phyloP scores from a whole-genome alignment of 371 early-diverging fungal genomes.

The Haplosporangium sp. region DNA sequence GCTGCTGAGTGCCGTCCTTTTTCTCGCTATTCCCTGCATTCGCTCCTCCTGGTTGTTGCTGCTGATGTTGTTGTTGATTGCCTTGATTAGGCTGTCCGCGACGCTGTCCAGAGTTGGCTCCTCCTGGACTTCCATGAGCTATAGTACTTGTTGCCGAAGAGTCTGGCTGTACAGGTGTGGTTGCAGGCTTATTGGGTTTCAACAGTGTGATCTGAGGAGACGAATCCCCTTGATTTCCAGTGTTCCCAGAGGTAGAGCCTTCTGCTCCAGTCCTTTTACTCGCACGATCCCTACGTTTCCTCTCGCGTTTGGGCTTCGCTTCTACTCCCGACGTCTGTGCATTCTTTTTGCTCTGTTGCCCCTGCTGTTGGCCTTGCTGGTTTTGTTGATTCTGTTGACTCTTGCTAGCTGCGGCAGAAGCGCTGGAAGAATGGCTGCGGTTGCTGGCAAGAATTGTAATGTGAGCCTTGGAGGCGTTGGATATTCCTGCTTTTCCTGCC shows the following conservation, averaged over 20 bases:
- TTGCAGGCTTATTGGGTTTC: constrained; percentile 25
- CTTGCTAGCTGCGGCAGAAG: constrained; percentile 12
- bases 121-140: constrained; percentile 14
- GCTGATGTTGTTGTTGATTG: constrained; percentile 10
- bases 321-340: neutral
- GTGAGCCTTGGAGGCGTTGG: constrained; percentile 30
- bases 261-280: constrained; percentile 20
- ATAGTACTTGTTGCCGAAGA: neutral
- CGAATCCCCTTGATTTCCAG: constrained; percentile 8
- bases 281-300: constrained; percentile 33
- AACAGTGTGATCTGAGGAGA: constrained; percentile 29
- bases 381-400: constrained; percentile 12
- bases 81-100: constrained; percentile 38
- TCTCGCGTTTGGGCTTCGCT: constrained; percentile 34
- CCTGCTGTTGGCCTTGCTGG: constrained; percentile 13
- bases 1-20: constrained; percentile 14
- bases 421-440: constrained; percentile 6
- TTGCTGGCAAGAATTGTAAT: constrained; percentile 41
- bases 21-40: constrained; percentile 1
- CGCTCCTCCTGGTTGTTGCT: constrained; percentile 8
- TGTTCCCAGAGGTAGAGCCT: constrained; percentile 22
- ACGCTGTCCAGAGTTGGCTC: constrained; percentile 9
- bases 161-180: neutral
- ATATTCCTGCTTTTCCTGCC: constrained; percentile 54
- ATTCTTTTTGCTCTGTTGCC: constrained; percentile 7